Evolutionary conservation across 331 rosid genomes (phyloP).

Genomic region (Acacia pycnantha): DNA sequence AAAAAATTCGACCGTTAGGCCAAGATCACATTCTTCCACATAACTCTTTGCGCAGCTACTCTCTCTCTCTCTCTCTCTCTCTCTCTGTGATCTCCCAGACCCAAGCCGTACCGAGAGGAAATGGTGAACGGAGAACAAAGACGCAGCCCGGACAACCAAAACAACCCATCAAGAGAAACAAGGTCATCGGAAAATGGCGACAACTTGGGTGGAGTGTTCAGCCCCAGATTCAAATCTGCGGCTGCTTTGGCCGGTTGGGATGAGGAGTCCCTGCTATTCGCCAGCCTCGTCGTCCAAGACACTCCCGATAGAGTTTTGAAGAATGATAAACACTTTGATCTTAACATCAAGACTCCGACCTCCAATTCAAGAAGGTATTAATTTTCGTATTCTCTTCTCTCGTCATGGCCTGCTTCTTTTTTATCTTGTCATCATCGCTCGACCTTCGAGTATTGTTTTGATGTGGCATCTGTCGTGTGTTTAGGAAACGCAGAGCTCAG

Average conservation of each 20-base stretch:
- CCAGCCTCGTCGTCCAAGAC: constrained; percentile 78
- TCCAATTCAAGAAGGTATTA: constrained; percentile 67
- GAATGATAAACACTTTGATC: constrained; percentile 47
- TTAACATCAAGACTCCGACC: constrained; percentile 60
- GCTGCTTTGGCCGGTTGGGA: constrained; percentile 99
- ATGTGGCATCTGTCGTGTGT: neutral
- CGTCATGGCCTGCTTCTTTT: neutral
- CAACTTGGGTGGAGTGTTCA: constrained; percentile 35
- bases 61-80: neutral
- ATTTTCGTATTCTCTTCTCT: neutral
- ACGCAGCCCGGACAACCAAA: constrained; percentile 36
- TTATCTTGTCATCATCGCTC: neutral
- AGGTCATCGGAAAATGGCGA: constrained; percentile 30
- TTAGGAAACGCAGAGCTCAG: constrained; percentile 73
- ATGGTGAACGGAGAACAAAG: constrained; percentile 48
- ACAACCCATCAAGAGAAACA: constrained; percentile 18
- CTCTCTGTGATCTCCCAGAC: neutral
- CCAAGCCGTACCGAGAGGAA: neutral
- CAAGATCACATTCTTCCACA: neutral
- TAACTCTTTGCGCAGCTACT: neutral
- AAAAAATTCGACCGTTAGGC: constrained; percentile 60
- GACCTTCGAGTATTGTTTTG: neutral
- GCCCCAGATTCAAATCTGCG: constrained; percentile 83
- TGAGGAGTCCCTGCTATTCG: constrained; percentile 73
- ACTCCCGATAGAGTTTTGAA: constrained; percentile 69